Evolutionary conservation across 169 alveolate genomes (phyloP).

Genomic region (Plasmodium knowlesi): DNA sequence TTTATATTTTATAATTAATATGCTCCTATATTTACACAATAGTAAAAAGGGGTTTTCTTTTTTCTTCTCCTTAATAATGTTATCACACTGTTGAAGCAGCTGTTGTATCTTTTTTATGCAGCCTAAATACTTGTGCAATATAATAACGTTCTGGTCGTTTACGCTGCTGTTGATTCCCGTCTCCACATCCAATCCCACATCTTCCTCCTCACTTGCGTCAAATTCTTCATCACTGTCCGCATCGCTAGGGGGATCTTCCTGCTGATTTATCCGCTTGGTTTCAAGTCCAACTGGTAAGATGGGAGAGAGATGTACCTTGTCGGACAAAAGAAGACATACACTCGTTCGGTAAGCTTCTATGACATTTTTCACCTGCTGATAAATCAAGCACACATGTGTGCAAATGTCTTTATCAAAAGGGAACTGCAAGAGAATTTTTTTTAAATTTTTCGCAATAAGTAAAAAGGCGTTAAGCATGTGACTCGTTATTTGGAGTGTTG

Average conservation of each 20-base stretch:
- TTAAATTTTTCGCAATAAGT: conserved; percentile 65
- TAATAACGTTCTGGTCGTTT: not conserved
- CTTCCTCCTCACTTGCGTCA: not conserved
- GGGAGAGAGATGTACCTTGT: not conserved
- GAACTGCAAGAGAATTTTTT: conserved; percentile 58
- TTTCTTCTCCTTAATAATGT: conserved; percentile 64
- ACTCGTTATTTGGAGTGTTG: conserved; percentile 47
- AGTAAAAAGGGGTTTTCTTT: conserved; percentile 67
- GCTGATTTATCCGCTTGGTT: not conserved
- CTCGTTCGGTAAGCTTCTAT: conserved; percentile 33
- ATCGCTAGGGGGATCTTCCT: not conserved
- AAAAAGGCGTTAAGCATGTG: conserved; percentile 38
- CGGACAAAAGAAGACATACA: conserved; percentile 2
- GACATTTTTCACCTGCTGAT: conserved; percentile 59
- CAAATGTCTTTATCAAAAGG: conserved; percentile 76
- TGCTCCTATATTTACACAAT: conserved; percentile 75
- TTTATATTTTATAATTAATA: conserved; percentile 73
- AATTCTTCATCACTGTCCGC: not conserved
- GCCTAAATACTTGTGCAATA: not conserved
- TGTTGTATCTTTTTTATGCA: conserved; percentile 35
- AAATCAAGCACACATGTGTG: conserved; percentile 74
- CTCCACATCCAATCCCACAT: not conserved
- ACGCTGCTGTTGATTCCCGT: not conserved
- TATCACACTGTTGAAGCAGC: conserved; percentile 20
- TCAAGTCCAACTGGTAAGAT: not conserved